Conservation (phyloP, 2,329 filamentous ascomycete genomes). For the Cytospora schulzeri region DNA sequence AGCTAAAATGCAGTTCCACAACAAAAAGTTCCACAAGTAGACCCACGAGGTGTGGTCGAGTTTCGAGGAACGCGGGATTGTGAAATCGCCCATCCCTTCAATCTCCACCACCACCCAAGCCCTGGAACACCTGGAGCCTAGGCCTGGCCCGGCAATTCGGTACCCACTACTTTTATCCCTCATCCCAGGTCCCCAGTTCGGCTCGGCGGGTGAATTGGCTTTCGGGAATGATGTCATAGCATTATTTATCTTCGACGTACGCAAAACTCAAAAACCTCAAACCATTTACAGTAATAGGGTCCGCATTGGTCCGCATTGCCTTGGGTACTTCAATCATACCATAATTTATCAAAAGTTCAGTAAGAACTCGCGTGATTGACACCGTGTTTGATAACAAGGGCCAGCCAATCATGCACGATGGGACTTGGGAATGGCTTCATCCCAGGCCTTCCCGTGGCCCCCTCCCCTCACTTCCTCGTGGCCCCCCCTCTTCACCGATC, state of each 20-base stretch:
- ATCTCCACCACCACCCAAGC: no score
- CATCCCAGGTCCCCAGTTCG: background rate
- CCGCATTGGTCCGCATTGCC: no score
- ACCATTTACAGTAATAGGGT: no score
- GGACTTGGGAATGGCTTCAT: background rate
- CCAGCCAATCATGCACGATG: background rate
- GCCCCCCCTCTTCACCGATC: background rate
- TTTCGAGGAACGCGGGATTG: background rate
- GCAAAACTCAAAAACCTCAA: background rate
- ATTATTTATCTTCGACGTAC: background rate
- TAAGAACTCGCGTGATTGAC: background rate
- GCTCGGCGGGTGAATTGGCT: slow-evolving; percentile 1
- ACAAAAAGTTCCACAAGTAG: background rate
- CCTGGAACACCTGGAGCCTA: background rate
- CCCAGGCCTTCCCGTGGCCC: background rate
- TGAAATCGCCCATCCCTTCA: background rate
- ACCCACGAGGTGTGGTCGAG: background rate
- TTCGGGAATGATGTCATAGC: background rate
- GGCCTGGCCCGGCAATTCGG: slow-evolving; percentile 1
- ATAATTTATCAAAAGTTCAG: background rate
- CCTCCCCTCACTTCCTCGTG: no score
- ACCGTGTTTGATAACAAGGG: background rate
- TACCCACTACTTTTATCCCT: slow-evolving; percentile 2
- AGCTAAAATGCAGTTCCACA: background rate
- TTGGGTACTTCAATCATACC: no score